These are phyloP conservation scores for Aquanectria penicillioides DNA, from an alignment of 2,329 filamentous ascomycete species.

Conservation along the genomic window DNA sequence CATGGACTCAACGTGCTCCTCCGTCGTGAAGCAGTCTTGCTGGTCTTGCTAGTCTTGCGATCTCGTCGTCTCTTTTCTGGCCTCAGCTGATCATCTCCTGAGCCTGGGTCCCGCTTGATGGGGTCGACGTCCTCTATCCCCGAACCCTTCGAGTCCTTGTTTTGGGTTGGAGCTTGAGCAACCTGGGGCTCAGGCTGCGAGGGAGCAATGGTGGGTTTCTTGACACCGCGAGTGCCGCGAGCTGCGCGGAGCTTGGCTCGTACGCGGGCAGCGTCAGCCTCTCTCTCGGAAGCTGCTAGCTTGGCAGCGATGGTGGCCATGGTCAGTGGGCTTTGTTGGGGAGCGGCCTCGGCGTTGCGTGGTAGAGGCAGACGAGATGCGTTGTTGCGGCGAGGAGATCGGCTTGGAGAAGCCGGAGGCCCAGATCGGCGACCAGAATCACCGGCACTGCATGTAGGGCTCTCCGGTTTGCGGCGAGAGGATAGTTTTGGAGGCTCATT, in stretches of 20 bases:
- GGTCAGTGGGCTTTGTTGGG: slow-evolving; percentile 66
- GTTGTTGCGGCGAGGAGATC: slow-evolving; percentile 32
- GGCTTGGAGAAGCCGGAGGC: slow-evolving; percentile 24
- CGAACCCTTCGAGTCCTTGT: slow-evolving; percentile 19
- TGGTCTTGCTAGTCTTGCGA: slow-evolving; percentile 63
- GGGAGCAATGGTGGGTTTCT: slow-evolving; percentile 42
- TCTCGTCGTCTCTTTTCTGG: slow-evolving; percentile 61
- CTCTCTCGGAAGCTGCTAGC: slow-evolving; percentile 70
- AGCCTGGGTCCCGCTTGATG: slow-evolving; percentile 45
- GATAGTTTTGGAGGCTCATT: slow-evolving; percentile 13
- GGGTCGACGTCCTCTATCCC: slow-evolving; percentile 46
- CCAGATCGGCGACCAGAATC: slow-evolving; percentile 27
- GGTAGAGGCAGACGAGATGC: slow-evolving; percentile 44
- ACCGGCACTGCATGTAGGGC: slow-evolving; percentile 25
- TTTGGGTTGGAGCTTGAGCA: slow-evolving; percentile 4
- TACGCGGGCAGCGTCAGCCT: slow-evolving; percentile 71
- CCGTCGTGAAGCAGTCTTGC: slow-evolving; percentile 68
- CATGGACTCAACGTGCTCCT: slow-evolving; percentile 80
- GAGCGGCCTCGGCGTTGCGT: slow-evolving; percentile 49
- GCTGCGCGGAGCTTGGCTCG: slow-evolving; percentile 70
- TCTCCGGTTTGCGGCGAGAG: slow-evolving; percentile 29
- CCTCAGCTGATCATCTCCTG: slow-evolving; percentile 34
- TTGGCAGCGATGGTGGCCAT: slow-evolving; percentile 72
- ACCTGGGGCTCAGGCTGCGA: slow-evolving; percentile 31
- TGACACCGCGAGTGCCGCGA: slow-evolving; percentile 48